These are phyloP conservation scores for Fonsecaea pugnacius DNA, from an alignment of 2,329 filamentous ascomycete genomes.

Conservation along the genomic window DNA sequence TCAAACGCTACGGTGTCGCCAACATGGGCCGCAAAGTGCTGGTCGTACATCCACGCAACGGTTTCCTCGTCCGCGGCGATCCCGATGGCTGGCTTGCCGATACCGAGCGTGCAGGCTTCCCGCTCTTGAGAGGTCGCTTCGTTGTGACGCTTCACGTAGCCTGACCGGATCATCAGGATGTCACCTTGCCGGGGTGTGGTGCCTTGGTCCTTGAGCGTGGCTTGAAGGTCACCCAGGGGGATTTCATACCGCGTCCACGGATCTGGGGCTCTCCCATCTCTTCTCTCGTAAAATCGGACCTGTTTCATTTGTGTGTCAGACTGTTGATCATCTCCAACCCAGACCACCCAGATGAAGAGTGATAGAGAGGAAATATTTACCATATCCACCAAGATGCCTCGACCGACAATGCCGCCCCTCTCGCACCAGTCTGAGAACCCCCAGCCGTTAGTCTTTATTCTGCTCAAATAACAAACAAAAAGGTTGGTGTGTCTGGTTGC, in stretches of 20 bases:
- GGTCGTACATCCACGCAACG: constrained; percentile 69
- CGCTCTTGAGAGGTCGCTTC: constrained; percentile 44
- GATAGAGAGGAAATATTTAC: not conserved
- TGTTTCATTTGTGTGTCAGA: not conserved
- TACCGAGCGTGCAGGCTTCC: constrained; percentile 4
- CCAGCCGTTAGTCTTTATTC: not conserved
- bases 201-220: constrained; percentile 45
- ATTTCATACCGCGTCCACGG: not conserved
- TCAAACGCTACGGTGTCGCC: constrained; percentile 68
- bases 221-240: not conserved
- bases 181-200: constrained; percentile 64
- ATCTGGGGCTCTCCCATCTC: constrained; percentile 41
- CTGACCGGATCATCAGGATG: constrained; percentile 67
- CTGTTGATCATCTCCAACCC: not conserved
- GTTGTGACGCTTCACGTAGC: constrained; percentile 63
- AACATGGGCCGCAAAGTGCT: constrained; percentile 67
- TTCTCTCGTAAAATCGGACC: not conserved
- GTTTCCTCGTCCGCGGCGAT: constrained; percentile 59
- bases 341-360: not conserved
- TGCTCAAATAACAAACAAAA: not conserved
- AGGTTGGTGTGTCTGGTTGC: not conserved
- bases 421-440: not conserved
- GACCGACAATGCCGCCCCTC: not conserved
- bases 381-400: not conserved
- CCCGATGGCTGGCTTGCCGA: constrained; percentile 50